Conservation (phyloP, 2,329 filamentous ascomycete genomes). For the Colletotrichum neosansevieriae region DNA sequence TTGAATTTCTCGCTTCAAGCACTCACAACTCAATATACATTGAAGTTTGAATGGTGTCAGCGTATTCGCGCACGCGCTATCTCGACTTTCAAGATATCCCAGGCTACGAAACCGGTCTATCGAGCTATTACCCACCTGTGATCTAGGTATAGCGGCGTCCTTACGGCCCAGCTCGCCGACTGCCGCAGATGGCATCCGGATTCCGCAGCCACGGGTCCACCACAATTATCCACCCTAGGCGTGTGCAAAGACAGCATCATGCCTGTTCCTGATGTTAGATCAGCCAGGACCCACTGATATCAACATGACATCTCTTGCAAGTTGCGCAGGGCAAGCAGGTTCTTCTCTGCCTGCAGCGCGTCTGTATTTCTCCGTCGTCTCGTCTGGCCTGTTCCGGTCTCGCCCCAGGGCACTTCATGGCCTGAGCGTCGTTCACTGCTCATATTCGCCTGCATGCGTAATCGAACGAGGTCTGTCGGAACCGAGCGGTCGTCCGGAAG, state of each 20-base stretch:
- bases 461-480: slow-evolving; percentile 29
- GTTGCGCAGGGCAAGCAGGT: slow-evolving; percentile 11
- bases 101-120: background rate
- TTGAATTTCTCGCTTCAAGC: too few relatives aligned
- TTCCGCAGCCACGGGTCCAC: slow-evolving; percentile 31
- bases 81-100: slow-evolving; percentile 12
- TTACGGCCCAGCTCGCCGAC: slow-evolving; percentile 33
- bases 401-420: slow-evolving; percentile 28
- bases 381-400: slow-evolving; percentile 20
- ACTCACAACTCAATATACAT: background rate
- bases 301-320: slow-evolving; percentile 36
- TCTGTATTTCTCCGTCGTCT: slow-evolving; percentile 17
- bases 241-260: slow-evolving; percentile 33
- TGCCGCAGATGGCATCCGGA: slow-evolving; percentile 38
- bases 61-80: background rate
- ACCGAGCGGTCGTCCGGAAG: slow-evolving; percentile 19
- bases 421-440: slow-evolving; percentile 32
- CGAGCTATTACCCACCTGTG: slow-evolving; percentile 21
- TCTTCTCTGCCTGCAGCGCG: slow-evolving; percentile 10
- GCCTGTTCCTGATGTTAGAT: slow-evolving; percentile 37
- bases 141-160: too few relatives aligned
- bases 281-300: slow-evolving; percentile 37
- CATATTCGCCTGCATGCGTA: slow-evolving; percentile 15
- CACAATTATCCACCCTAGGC: slow-evolving; percentile 18
- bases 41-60: slow-evolving; percentile 1